These are phyloP conservation scores for Talaromyces sp. DNA, from an alignment of 2,329 filamentous ascomycete species.

Conservation along the genomic window DNA sequence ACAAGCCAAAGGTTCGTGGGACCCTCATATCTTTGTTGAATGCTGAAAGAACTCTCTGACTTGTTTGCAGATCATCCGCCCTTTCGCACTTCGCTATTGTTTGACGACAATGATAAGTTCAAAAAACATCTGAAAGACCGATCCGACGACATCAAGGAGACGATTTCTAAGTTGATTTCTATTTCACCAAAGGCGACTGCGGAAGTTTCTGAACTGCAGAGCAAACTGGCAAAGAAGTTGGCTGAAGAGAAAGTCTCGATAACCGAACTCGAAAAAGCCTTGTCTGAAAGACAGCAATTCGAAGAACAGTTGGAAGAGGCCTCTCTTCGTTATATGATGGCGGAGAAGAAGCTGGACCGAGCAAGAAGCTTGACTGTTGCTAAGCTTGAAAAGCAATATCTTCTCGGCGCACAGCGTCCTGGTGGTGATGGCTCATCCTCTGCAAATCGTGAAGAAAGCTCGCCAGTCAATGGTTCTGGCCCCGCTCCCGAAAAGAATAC, in stretches of 20 bases:
- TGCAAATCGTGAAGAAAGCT: slow-evolving; percentile 48
- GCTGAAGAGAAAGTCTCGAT: slow-evolving; percentile 77
- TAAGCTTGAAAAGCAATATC: slow-evolving; percentile 84
- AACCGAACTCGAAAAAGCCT: slow-evolving; percentile 68
- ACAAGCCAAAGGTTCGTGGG: slow-evolving; percentile 24
- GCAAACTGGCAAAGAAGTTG: slow-evolving; percentile 68
- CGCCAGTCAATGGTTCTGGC: slow-evolving; percentile 50
- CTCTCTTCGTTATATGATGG: slow-evolving; percentile 86
- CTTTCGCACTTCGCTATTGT: slow-evolving; percentile 52
- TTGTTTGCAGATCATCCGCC: slow-evolving; percentile 16
- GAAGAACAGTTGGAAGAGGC: slow-evolving; percentile 84
- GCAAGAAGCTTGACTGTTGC: slow-evolving; percentile 83
- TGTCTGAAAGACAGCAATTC: slow-evolving; percentile 75
- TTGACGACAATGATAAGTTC: slow-evolving; percentile 57
- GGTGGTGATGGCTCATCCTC: slow-evolving; percentile 42
- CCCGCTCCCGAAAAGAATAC: slow-evolving; percentile 54
- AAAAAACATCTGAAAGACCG: slow-evolving; percentile 74
- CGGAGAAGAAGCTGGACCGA: slow-evolving; percentile 89
- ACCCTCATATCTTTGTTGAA: not conserved
- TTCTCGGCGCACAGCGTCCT: slow-evolving; percentile 57
- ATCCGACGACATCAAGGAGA: slow-evolving; percentile 68
- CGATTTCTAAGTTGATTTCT: slow-evolving; percentile 65
- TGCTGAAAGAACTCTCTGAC: not conserved
- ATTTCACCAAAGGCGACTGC: slow-evolving; percentile 47
- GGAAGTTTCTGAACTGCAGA: slow-evolving; percentile 68